Base-by-base conservation (phyloP, 768 basidiomycete species). In the Termitomyces sp. region DNA sequence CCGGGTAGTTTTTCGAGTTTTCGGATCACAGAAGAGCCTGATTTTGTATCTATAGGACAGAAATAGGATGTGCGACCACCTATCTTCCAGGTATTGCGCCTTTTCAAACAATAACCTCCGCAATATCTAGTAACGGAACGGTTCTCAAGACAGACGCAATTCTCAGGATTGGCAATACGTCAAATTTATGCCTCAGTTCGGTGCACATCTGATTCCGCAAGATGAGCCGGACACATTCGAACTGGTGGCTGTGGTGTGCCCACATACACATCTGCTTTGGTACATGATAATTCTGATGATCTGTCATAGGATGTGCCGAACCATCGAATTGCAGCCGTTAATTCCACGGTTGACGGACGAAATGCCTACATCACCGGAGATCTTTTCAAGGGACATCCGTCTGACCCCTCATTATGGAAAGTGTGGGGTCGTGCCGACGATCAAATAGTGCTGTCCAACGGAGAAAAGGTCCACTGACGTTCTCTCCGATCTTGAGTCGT, bases 371-470 rank as follows among this genome's bases (percentile, higher is more conserved):
- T 72, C 2, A 78, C 80, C 0, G 68, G 71, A 0, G 82, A 82
- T 63, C 51, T 82, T 3, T 67, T 83, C 29, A 57, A 74, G 2
- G 73, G 70, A 49, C 82, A 83, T 63, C 77, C 81, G 0, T 72
- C 68, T 4, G 73, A 74, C 5, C 54, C 73, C 8, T 66, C 72
- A 1, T 20, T 74, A 5, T 81, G 70, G 72, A 74, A 66, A 56
- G 66, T 83, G 42, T 61, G 57, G 46, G 77, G 77, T 2, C 66
- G 75, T 7, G 60, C 59, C 15, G 79, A 82, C 58, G 80, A 82
- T 56, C 79, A 79, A 60, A 78, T 81, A 57, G 74, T 79, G 65
- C 73, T 78, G 37, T 73, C 71, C 2, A 79, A 71, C 17, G 79
- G 78, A 10, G 77, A 80, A 65, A 78, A 79, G 71, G 78, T 76